Conservation (phyloP, 164 flowering plant genomes). For the Chimonanthus salicifolius region DNA sequence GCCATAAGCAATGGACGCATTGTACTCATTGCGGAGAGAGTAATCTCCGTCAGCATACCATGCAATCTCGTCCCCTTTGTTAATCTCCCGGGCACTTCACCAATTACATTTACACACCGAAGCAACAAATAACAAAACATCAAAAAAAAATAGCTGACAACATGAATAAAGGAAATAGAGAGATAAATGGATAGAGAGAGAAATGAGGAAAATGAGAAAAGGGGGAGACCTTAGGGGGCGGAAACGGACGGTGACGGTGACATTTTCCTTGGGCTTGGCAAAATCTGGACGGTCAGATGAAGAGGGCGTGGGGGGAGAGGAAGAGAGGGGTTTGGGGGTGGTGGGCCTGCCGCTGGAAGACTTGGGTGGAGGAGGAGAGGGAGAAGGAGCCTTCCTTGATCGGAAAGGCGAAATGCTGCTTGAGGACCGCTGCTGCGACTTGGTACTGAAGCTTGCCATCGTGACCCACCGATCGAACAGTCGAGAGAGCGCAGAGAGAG, state of each 20-base stretch:
- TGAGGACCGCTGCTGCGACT: slow-evolving; percentile 46
- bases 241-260: slow-evolving; percentile 81
- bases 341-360: slow-evolving; percentile 20
- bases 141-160: background rate
- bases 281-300: slow-evolving; percentile 25
- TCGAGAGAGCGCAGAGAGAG: background rate
- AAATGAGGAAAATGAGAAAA: background rate
- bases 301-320: slow-evolving; percentile 14
- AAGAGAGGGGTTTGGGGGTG: slow-evolving; percentile 21
- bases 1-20: slow-evolving; percentile 49
- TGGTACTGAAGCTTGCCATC: slow-evolving; percentile 12
- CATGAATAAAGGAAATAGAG: background rate
- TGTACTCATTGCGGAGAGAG: slow-evolving; percentile 61
- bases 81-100: slow-evolving; percentile 49
- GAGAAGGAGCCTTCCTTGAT: slow-evolving; percentile 36
- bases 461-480: background rate
- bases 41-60: slow-evolving; percentile 82
- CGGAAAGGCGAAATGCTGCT: slow-evolving; percentile 53
- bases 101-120: background rate
- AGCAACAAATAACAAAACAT: background rate
- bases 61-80: slow-evolving; percentile 66
- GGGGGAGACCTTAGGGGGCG: slow-evolving; percentile 74
- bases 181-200: background rate
- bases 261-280: slow-evolving; percentile 60
- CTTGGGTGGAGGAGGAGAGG: slow-evolving; percentile 6